Conservation (phyloP, 2,329 filamentous ascomycete genomes). For the Alternaria novae-zelandiae region DNA sequence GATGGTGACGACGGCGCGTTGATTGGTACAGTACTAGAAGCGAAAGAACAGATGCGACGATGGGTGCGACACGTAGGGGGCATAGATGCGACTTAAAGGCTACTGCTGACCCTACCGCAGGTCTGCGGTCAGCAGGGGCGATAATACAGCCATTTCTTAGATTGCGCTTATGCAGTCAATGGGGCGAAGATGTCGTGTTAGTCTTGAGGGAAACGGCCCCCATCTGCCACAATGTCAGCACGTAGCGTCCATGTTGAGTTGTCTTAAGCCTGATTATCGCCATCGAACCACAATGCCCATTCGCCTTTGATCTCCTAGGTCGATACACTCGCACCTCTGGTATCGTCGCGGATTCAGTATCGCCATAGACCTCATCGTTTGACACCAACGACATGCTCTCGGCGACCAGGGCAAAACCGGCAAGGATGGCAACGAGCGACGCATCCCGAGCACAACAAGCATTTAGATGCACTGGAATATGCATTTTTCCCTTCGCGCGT, state of each 20-base stretch:
- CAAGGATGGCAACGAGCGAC: neutral
- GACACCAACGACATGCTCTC: too few relatives aligned
- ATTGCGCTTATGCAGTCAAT: neutral
- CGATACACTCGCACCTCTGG: too few relatives aligned
- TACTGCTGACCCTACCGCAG: slow-evolving; percentile 5
- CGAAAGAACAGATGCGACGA: neutral
- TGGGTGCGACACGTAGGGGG: neutral
- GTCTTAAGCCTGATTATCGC: too few relatives aligned
- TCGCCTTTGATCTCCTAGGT: too few relatives aligned
- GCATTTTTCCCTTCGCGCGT: neutral
- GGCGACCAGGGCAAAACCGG: too few relatives aligned
- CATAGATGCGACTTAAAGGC: neutral
- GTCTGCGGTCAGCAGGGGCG: neutral
- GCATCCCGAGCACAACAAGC: neutral
- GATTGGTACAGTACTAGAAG: neutral
- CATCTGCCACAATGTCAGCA: too few relatives aligned
- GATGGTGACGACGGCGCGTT: neutral
- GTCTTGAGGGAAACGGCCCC: neutral
- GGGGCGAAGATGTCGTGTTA: neutral
- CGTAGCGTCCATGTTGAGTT: too few relatives aligned
- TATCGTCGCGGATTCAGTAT: too few relatives aligned
- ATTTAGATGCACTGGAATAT: neutral
- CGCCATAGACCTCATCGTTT: too few relatives aligned
- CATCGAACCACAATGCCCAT: too few relatives aligned
- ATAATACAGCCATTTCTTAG: neutral